Conservation (phyloP, 2,329 filamentous ascomycete species). For the Paecilomyces sp. region DNA sequence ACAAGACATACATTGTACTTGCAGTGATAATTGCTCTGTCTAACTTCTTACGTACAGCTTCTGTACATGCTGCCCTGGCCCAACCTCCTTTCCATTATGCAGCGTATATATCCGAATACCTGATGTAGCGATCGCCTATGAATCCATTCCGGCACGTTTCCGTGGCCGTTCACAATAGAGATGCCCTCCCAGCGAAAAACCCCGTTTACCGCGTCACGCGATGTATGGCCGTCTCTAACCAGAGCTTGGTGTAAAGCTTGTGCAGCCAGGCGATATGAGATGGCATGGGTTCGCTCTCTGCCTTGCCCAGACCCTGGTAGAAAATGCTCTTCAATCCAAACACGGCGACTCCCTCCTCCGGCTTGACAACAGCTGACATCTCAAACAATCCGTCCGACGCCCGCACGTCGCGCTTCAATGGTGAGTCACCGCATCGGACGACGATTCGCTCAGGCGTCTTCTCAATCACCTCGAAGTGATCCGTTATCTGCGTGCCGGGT, state of each 20-base stretch:
- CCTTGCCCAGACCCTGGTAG: conserved; percentile 47
- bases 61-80: no score
- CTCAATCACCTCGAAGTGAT: conserved; percentile 66
- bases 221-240: conserved; percentile 44
- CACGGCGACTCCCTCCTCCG: conserved; percentile 53
- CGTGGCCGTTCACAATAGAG: no score
- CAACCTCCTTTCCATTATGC: no score
- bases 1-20: no score
- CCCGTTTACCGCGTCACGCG: no score
- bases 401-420: conserved; percentile 49
- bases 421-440: conserved; percentile 60
- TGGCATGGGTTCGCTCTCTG: conserved; percentile 38
- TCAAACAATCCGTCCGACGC: conserved; percentile 60
- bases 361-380: conserved; percentile 55
- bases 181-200: no score
- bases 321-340: conserved; percentile 60
- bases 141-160: no score
- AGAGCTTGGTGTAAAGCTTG: conserved; percentile 50
- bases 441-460: conserved; percentile 55
- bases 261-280: conserved; percentile 44
- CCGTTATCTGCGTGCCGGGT: conserved; percentile 57
- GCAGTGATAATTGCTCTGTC: no score
- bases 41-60: no score
- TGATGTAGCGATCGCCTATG: no score
- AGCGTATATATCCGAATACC: no score